Percentiles rank a stretch among this genome's conserved stretches.
phyloP scores from a whole-genome alignment of 768 basidiomycete species.

The Neoboletus subvelutipes region DNA sequence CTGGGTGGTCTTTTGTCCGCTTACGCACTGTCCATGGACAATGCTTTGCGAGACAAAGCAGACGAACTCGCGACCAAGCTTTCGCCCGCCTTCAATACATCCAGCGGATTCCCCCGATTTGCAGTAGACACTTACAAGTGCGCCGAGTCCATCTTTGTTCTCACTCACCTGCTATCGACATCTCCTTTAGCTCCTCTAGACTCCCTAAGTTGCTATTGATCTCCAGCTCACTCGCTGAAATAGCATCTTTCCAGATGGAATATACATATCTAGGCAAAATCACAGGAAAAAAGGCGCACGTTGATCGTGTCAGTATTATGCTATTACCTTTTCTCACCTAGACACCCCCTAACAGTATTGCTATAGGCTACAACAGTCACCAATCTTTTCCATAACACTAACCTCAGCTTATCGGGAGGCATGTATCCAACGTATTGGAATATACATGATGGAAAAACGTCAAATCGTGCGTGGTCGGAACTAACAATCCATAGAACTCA shows the following conservation, averaged over 20 bases:
- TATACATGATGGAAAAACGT: constrained; percentile 44
- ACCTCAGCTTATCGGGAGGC: constrained; percentile 49
- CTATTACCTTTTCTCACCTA: neutral
- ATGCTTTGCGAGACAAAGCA: constrained; percentile 63
- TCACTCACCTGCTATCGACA: neutral
- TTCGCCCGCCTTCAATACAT: constrained; percentile 68
- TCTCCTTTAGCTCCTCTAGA: constrained; percentile 2
- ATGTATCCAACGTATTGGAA: constrained; percentile 68
- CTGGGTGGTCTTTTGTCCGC: constrained; percentile 86
- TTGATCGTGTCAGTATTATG: constrained; percentile 46
- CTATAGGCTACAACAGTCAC: constrained; percentile 50
- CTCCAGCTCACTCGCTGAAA: constrained; percentile 66
- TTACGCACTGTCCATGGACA: constrained; percentile 69
- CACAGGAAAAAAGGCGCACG: constrained; percentile 67
- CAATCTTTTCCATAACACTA: constrained; percentile 43
- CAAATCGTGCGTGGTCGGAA: constrained; percentile 42
- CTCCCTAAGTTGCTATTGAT: constrained; percentile 26
- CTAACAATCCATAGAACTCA: neutral
- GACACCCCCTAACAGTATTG: neutral
- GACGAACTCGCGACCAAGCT: constrained; percentile 76
- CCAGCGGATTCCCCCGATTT: constrained; percentile 69
- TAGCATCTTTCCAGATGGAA: constrained; percentile 80
- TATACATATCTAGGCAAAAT: constrained; percentile 80
- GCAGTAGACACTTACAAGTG: constrained; percentile 66
- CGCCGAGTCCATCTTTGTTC: constrained; percentile 9